These are phyloP conservation scores for Oryza meridionalis DNA, from an alignment of 176 grass and related monocot genomes.

Conservation along the genomic window DNA sequence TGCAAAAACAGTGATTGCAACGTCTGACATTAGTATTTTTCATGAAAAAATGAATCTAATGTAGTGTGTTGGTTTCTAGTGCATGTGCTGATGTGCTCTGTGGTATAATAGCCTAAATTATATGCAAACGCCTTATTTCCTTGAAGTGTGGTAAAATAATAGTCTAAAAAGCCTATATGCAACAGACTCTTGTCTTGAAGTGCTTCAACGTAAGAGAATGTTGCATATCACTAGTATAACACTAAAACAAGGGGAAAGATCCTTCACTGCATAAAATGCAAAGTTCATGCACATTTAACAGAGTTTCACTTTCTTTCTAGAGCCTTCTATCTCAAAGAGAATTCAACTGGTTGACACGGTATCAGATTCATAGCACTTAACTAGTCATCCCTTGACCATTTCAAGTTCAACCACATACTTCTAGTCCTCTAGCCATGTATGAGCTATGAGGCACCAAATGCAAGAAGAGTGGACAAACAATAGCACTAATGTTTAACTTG, in stretches of 20 bases:
- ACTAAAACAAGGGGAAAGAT: slow-evolving; percentile 1
- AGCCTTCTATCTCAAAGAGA: neutral
- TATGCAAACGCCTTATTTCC: neutral
- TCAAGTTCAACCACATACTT: neutral
- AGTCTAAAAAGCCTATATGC: no score
- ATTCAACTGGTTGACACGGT: neutral
- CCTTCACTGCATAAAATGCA: slow-evolving; percentile 3
- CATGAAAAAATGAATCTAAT: neutral
- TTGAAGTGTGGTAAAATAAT: neutral
- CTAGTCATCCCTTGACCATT: neutral
- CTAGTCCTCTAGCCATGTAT: neutral
- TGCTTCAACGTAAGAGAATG: no score
- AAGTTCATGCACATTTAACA: slow-evolving; percentile 21
- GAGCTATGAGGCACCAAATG: neutral
- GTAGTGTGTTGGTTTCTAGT: neutral
- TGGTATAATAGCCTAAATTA: neutral
- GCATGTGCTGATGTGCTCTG: slow-evolving; percentile 4
- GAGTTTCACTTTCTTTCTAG: neutral
- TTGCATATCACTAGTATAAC: neutral
- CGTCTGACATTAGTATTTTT: neutral
- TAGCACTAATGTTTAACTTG: neutral
- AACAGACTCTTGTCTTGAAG: no score
- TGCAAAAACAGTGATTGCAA: slow-evolving; percentile 16
- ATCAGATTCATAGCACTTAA: neutral
- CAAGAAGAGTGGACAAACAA: neutral